Percentiles rank a stretch among this genome's conserved stretches.
Evolutionary conservation across 257 asterid genomes (phyloP).

Genomic region (Solanum sejunctum): DNA sequence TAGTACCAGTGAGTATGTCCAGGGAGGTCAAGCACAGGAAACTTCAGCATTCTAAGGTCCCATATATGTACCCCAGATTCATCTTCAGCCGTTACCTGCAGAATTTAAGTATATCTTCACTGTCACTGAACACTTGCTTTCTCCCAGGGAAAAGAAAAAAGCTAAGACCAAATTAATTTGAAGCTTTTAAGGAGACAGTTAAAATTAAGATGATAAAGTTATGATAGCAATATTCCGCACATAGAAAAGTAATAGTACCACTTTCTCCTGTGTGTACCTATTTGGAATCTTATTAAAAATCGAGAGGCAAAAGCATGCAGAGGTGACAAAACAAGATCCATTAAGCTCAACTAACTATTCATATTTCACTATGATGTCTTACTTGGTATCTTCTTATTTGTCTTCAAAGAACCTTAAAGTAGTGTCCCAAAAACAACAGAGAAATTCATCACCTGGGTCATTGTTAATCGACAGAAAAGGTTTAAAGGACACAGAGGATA

Average conservation of each 20-base stretch:
- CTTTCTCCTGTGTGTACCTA: neutral
- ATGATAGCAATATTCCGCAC: neutral
- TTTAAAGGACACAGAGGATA: neutral
- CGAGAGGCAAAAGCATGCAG: neutral
- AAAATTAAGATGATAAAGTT: neutral
- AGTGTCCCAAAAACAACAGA: neutral
- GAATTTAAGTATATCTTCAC: conserved; percentile 4
- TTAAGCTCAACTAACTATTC: neutral
- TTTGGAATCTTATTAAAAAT: neutral
- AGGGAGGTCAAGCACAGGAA: conserved; percentile 78
- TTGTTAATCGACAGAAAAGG: neutral
- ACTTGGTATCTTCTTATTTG: neutral
- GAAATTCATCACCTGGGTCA: neutral
- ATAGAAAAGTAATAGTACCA: neutral
- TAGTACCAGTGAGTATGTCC: conserved; percentile 98
- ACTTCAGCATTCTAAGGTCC: conserved; percentile 76
- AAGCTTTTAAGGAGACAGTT: neutral
- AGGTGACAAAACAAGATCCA: neutral
- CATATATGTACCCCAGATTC: conserved; percentile 89
- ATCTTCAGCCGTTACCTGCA: conserved; percentile 93
- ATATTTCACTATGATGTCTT: neutral
- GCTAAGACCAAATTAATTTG: neutral
- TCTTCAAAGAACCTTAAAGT: neutral
- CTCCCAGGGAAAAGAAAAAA: neutral
- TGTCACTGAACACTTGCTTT: neutral